Base-by-base conservation (phyloP, 768 basidiomycete genomes). In the Solioccasus polychromus region DNA sequence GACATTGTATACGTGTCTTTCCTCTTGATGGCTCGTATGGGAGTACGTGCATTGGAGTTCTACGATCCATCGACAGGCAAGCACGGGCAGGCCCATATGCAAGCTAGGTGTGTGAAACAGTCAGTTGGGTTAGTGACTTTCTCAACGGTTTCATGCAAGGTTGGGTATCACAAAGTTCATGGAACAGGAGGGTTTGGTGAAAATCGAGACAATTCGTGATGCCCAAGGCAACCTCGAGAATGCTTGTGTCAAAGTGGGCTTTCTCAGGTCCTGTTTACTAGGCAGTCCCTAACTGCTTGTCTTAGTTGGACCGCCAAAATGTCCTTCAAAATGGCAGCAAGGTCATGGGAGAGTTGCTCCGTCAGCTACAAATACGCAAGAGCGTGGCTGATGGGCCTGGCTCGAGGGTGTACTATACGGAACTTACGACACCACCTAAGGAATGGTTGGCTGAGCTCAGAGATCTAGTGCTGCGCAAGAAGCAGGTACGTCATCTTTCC, bases 81-180 rank as follows among this genome's bases (percentile, higher is more conserved):
- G 63, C 91, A 92, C 56, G 88, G 90, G 15, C 88, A 92, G 60
- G 89, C 88, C 14, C 88, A 91, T 59, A 92, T 91, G 90, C 87
- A 92, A 66, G 89, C 88, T 35, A 80, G 88, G 87, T 88, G 63
- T 37, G 77, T 50, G 22, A 23, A 23, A 7, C 10, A 12, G 18
- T 8, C 0, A 8, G 1, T 12, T 0, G 1, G 7, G n/a, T n/a
- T n/a, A 3, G 35, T 3, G 14, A 15, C 22, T 45, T 45, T n/a
- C 40, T 36, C n/a, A 39, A 42, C 28, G 9, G 19, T 20, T 24
- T 10, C 4, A 3, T 35, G 11, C 6, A 45, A 89, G 89, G 20
- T 71, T 91, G 50, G 89, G 91, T 24, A 92, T 94, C 63, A 85
- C 85, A 10, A 83, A 88, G 45, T 83, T 84, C 68, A 71, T 94